Conservation (phyloP, 805 yeast species). For the Komagataella pseudopastoris region DNA sequence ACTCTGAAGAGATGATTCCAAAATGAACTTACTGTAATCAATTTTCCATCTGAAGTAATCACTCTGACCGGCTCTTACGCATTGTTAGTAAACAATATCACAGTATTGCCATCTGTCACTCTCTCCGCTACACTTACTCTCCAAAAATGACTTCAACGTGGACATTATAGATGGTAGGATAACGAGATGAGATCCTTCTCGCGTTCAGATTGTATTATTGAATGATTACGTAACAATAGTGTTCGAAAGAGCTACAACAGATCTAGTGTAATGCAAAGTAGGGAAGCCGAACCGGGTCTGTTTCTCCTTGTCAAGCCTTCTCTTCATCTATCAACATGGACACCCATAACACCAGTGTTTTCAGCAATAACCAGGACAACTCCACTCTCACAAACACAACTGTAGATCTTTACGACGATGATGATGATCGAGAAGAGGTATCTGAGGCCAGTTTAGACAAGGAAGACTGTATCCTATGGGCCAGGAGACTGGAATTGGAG, state of each 20-base stretch:
- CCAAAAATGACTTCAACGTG: slow-evolving; percentile 11
- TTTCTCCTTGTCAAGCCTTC: background rate
- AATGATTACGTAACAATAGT: background rate
- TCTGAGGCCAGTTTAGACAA: slow-evolving; percentile 15
- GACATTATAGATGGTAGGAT: slow-evolving; percentile 8
- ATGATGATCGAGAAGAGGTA: slow-evolving; percentile 12
- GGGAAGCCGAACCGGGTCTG: background rate
- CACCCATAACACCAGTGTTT: background rate
- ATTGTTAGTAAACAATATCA: slow-evolving; percentile 6
- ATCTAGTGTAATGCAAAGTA: background rate
- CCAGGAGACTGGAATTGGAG: slow-evolving; percentile 35
- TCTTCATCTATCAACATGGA: background rate
- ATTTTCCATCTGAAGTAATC: slow-evolving; percentile 43
- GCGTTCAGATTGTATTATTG: slow-evolving; percentile 4
- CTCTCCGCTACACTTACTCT: slow-evolving; percentile 8
- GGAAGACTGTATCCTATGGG: slow-evolving; percentile 27
- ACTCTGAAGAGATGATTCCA: background rate
- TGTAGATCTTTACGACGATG: background rate
- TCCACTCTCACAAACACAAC: background rate
- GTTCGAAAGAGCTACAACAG: background rate
- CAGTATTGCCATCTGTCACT: background rate
- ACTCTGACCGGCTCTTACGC: slow-evolving; percentile 33
- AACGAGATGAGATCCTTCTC: slow-evolving; percentile 3
- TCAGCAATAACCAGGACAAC: slow-evolving; percentile 3
- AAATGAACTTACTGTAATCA: slow-evolving; percentile 17